Evolutionary conservation across 257 asterid species (phyloP).

Genomic region (Echium plantagineum): DNA sequence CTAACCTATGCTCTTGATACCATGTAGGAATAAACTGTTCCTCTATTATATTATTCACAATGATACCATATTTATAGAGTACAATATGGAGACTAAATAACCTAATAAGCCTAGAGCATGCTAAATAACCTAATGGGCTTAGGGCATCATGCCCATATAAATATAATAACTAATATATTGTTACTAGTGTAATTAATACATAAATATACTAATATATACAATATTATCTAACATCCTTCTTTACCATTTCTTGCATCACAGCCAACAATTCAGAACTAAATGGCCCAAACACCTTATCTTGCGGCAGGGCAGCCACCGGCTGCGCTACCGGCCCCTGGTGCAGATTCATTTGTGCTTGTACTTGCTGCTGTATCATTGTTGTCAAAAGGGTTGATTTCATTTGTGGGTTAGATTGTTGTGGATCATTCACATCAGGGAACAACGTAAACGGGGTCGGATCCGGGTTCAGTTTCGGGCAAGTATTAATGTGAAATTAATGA

Average conservation of each 20-base stretch:
- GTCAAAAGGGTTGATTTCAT: background rate
- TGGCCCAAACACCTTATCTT: slow-evolving; percentile 42
- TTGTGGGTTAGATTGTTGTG: background rate
- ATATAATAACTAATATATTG: too few species aligned
- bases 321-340: slow-evolving; percentile 4
- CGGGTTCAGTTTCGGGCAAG: slow-evolving; percentile 17
- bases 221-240: slow-evolving; percentile 67
- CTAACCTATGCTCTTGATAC: too few species aligned
- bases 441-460: slow-evolving; percentile 2
- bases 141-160: too few species aligned
- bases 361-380: slow-evolving; percentile 3
- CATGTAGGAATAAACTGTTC: too few species aligned
- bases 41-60: too few species aligned
- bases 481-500: too few species aligned
- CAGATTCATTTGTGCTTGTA: background rate
- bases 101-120: too few species aligned
- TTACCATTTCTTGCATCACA: slow-evolving; percentile 82
- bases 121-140: too few species aligned
- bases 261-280: slow-evolving; percentile 47
- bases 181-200: too few species aligned
- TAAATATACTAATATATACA: too few species aligned
- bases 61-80: too few species aligned
- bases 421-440: background rate
- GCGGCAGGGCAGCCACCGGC: background rate
- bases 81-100: too few species aligned